Conservation (phyloP, 805 yeast genomes). For the Myxozyma udenii region DNA sequence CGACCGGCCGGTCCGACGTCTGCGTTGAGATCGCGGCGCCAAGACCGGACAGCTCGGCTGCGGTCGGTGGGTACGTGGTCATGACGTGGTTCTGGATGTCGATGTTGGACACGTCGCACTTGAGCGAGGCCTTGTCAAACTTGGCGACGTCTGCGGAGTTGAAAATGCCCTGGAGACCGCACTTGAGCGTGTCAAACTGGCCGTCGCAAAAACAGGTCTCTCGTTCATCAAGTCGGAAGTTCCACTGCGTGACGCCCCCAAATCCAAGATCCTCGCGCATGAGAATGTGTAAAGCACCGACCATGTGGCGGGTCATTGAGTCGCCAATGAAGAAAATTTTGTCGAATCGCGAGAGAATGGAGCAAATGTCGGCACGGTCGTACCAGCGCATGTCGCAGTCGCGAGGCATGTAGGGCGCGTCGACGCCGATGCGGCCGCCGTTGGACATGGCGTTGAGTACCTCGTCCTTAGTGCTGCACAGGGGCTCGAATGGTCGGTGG, state of each 20-base stretch:
- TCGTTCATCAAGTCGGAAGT: slow-evolving; percentile 24
- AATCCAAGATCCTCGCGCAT: slow-evolving; percentile 28
- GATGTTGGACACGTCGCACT: slow-evolving; percentile 20
- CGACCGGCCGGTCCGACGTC: slow-evolving; percentile 14
- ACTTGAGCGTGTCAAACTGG: slow-evolving; percentile 27
- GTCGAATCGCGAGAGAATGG: slow-evolving; percentile 21
- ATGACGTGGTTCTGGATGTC: slow-evolving; percentile 28
- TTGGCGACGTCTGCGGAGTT: slow-evolving; percentile 28
- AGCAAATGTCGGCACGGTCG: slow-evolving; percentile 24
- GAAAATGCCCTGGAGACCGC: slow-evolving; percentile 30
- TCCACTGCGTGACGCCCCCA: slow-evolving; percentile 30
- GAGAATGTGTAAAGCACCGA: slow-evolving; percentile 27
- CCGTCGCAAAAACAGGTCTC: slow-evolving; percentile 29
- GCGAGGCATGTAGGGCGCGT: slow-evolving; percentile 31
- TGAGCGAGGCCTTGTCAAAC: slow-evolving; percentile 19
- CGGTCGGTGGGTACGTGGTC: slow-evolving; percentile 26
- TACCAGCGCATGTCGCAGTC: slow-evolving; percentile 31
- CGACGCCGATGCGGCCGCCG: slow-evolving; percentile 28
- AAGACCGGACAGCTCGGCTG: slow-evolving; percentile 21
- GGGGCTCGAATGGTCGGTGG: slow-evolving; percentile 30
- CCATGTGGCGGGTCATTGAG: slow-evolving; percentile 30
- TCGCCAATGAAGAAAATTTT: slow-evolving; percentile 25
- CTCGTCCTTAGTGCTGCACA: slow-evolving; percentile 13
- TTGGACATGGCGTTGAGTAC: slow-evolving; percentile 27
- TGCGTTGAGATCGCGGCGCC: slow-evolving; percentile 18